These are phyloP conservation scores for Sporodiniella umbellata DNA, from an alignment of 371 early-diverging fungal genomes.

Conservation along the genomic window DNA sequence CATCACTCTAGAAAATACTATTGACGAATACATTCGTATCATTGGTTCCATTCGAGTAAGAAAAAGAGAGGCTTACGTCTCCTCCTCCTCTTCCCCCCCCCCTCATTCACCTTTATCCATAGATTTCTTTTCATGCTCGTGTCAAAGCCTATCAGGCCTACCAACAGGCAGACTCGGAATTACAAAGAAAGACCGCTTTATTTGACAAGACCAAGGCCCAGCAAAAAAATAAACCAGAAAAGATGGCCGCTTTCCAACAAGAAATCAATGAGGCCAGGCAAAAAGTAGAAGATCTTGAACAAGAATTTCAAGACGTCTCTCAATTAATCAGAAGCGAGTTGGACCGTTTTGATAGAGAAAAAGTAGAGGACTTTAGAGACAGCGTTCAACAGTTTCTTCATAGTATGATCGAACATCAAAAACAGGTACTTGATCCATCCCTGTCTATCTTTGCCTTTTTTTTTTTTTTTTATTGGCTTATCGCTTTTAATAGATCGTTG, in stretches of 20 bases:
- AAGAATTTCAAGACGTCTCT: constrained; percentile 74
- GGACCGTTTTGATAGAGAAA: constrained; percentile 82
- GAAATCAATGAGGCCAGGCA: constrained; percentile 69
- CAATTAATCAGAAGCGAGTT: constrained; percentile 72
- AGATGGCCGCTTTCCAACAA: constrained; percentile 52
- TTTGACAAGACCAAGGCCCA: constrained; percentile 62
- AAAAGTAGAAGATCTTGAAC: constrained; percentile 49
- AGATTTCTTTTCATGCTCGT: constrained; percentile 74
- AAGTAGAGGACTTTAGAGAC: constrained; percentile 78
- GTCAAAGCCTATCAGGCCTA: constrained; percentile 67
- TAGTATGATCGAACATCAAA: constrained; percentile 81
- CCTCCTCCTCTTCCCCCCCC: too few relatives aligned
- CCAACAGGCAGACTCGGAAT: constrained; percentile 67
- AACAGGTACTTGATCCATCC: too few relatives aligned
- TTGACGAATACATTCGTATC: constrained; percentile 88
- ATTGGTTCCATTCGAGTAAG: constrained; percentile 75
- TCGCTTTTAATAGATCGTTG: constrained; percentile 55
- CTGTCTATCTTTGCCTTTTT: too few relatives aligned
- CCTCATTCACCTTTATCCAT: neutral
- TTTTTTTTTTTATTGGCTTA: too few relatives aligned
- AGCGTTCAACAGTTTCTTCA: constrained; percentile 72
- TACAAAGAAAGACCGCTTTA: constrained; percentile 56
- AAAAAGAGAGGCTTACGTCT: neutral
- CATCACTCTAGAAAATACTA: constrained; percentile 69
- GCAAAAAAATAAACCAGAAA: constrained; percentile 63